Percentiles rank a stretch among this genome's conserved stretches.
phyloP scores from a whole-genome alignment of 176 grass and related monocot genomes.

The Hsuehochloa calcarea region DNA sequence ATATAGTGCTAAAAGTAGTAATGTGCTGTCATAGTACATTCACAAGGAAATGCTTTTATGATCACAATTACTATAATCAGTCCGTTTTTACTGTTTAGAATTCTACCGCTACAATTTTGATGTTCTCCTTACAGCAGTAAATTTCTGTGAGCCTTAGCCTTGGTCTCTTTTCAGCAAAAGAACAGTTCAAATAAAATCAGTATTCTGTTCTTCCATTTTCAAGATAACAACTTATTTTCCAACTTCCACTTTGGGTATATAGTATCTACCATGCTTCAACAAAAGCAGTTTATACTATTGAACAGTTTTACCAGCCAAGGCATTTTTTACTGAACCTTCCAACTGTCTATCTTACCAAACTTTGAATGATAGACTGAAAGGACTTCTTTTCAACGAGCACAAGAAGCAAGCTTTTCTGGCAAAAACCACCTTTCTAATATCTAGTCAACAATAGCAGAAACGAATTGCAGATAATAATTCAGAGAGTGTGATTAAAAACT shows the following conservation, averaged over 20 bases:
- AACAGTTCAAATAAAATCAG: background rate
- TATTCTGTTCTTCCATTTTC: background rate
- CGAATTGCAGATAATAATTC: background rate
- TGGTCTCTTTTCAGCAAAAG: background rate
- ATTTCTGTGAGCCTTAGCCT: background rate
- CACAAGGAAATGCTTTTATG: conserved; percentile 10
- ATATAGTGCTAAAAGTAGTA: conserved; percentile 15
- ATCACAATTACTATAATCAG: conserved; percentile 9
- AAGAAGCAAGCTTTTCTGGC: background rate
- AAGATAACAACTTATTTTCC: conserved; percentile 1
- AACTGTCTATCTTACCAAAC: conserved; percentile 43
- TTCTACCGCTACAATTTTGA: background rate
- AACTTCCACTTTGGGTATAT: background rate
- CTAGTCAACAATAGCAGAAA: conserved; percentile 34
- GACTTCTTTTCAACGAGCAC: background rate
- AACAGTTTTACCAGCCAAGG: conserved; percentile 2
- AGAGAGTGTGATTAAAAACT: background rate
- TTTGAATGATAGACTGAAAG: conserved; percentile 25
- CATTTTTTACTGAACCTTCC: background rate
- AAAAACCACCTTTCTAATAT: conserved; percentile 3
- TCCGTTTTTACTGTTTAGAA: background rate
- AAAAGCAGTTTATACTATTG: background rate
- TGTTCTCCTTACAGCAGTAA: background rate
- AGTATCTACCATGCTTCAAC: background rate
- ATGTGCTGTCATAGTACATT: conserved; percentile 1